phyloP scores from a whole-genome alignment of 2,329 filamentous ascomycete genomes.

The Cryphonectria carpinicola region DNA sequence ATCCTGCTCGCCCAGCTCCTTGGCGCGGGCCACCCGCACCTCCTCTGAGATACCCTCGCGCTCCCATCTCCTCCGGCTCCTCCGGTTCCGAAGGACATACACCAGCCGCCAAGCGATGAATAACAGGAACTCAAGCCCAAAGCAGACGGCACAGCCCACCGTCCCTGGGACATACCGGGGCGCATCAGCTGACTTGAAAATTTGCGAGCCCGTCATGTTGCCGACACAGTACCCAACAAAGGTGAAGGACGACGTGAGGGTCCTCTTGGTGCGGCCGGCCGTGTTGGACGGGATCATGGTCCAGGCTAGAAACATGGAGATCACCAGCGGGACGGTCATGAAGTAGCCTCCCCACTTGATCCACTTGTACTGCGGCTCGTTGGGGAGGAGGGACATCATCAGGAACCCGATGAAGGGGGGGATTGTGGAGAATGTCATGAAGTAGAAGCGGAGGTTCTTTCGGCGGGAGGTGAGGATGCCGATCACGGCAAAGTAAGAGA shows the following conservation, averaged over 20 bases:
- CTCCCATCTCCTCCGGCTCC: slow-evolving; percentile 36
- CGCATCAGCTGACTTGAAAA: slow-evolving; percentile 48
- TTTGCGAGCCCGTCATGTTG: slow-evolving; percentile 52
- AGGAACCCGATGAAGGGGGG: slow-evolving; percentile 43
- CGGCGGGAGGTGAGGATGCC: slow-evolving; percentile 39
- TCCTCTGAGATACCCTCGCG: slow-evolving; percentile 41
- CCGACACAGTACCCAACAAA: slow-evolving; percentile 51
- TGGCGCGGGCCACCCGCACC: slow-evolving; percentile 38
- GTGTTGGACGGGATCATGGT: slow-evolving; percentile 49
- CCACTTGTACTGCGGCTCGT: slow-evolving; percentile 42
- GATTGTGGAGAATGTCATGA: slow-evolving; percentile 43
- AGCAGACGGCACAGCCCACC: slow-evolving; percentile 43
- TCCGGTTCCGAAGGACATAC: slow-evolving; percentile 45
- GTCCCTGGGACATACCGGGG: slow-evolving; percentile 50
- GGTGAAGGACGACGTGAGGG: slow-evolving; percentile 48
- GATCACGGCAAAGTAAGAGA: slow-evolving; percentile 42
- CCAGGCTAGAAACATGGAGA: slow-evolving; percentile 41
- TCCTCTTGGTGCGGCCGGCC: slow-evolving; percentile 51
- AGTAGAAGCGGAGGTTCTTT: slow-evolving; percentile 43
- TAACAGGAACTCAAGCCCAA: slow-evolving; percentile 42
- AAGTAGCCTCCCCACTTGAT: slow-evolving; percentile 43
- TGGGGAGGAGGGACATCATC: slow-evolving; percentile 41
- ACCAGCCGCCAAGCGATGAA: slow-evolving; percentile 45
- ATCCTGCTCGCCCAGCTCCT: slow-evolving; percentile 42
- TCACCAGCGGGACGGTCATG: slow-evolving; percentile 41